Evolutionary conservation across 2,329 filamentous ascomycete species (phyloP), one percentile per base, ranked within the genome.

Genomic region (Lachnellula hyalina): DNA sequence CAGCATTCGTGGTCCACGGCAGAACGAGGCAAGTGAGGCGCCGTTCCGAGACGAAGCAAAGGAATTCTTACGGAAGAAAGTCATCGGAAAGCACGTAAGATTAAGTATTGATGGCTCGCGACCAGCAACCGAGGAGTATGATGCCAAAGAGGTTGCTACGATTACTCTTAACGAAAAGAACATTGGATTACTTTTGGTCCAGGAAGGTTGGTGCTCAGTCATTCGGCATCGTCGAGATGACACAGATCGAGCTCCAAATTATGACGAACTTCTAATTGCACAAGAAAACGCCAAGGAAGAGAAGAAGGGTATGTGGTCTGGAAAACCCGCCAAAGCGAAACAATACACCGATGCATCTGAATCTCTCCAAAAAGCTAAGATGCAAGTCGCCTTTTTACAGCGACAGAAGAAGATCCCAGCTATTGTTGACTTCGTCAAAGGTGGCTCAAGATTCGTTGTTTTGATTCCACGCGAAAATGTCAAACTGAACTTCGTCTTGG

Each of bases 361-460:
- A 72, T 92, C 82, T 57, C 75, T 93, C 6, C 93, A 97, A 71
- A 96, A 96, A 74, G 94, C 94, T 60, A 97, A 96, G 80, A 86
- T 96, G 52, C 91, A 96, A 72, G 81, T 96, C 38, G 88, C 89
- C 11, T 86, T 90, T 21, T 80, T 99, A 34, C 89, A 94, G 58
- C 84, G 93, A 52, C 92, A 96, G 72, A 93, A 90, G 78, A 93
- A 89, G 72, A 86, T 97, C 3, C 91, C 94, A 7, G 94, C 89
- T 11, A 80, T 99, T 63, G 91, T 99, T 42, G 94, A 99, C 72
- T 99, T 95, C 71, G 94, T 96, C 77, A 96, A 97, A 75, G 89
- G 91, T n/a, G 94, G 89, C 32, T 96, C 92, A 41, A 84, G 94
- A 63, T 99, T 97, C 73, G 96, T 90, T 25, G 80, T 99, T 36